A percentile compares a stretch with the other conserved stretches of the same genome.
Conservation (phyloP, 345 rosid species). For the Murraya koenigii region DNA sequence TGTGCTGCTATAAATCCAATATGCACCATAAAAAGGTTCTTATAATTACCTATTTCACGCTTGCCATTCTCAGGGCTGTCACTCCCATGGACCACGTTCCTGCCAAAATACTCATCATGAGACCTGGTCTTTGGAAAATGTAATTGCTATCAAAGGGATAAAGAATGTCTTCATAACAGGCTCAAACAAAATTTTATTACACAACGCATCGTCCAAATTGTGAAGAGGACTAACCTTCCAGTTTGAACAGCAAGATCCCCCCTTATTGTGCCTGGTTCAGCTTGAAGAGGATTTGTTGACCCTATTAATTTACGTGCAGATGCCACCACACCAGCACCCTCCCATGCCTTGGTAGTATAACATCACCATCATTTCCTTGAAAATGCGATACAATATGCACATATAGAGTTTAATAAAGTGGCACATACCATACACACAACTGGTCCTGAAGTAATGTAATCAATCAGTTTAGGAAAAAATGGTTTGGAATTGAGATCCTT, state of each 20-base stretch:
- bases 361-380: constrained; percentile 9
- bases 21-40: not conserved
- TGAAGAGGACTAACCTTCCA: constrained; percentile 65
- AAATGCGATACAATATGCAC: not conserved
- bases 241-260: constrained; percentile 98
- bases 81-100: constrained; percentile 96
- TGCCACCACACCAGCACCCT: constrained; percentile 94
- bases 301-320: constrained; percentile 94
- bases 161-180: not conserved
- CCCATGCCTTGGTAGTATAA: constrained; percentile 69
- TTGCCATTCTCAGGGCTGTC: constrained; percentile 95
- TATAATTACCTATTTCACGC: constrained; percentile 74
- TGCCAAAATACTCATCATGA: constrained; percentile 37
- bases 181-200: not conserved
- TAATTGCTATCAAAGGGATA: not conserved
- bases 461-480: constrained; percentile 79
- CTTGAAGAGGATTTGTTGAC: constrained; percentile 89
- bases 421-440: constrained; percentile 88
- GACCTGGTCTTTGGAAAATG: not conserved
- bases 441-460: constrained; percentile 92
- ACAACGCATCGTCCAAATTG: constrained; percentile 1
- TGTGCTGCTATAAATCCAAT: not conserved
- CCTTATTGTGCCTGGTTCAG: constrained; percentile 96
- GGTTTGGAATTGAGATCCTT: constrained; percentile 82
- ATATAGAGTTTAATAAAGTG: not conserved